These are phyloP conservation scores for Pinus albicaulis DNA, from an alignment of 75 land plant genomes.

Conservation along the genomic window DNA sequence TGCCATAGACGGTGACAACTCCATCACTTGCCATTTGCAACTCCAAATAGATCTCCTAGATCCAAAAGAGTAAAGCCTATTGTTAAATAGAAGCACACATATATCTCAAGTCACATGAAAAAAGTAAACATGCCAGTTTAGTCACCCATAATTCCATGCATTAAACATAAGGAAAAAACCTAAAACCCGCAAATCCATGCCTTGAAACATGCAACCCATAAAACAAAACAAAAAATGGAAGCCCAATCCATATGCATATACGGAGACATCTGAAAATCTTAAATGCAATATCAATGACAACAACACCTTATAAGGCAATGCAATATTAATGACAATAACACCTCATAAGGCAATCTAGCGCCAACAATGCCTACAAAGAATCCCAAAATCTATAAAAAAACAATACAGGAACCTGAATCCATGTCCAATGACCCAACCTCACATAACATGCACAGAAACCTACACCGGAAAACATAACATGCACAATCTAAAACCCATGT, in stretches of 20 bases:
- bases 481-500: background rate
- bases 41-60: background rate
- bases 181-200: too few relatives aligned
- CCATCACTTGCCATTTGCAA: slow-evolving; percentile 55
- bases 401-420: background rate
- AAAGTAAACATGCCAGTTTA: too few relatives aligned
- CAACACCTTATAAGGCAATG: background rate
- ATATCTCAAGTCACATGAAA: too few relatives aligned
- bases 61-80: background rate
- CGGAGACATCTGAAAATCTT: background rate
- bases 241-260: background rate
- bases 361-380: background rate
- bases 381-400: background rate
- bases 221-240: background rate
- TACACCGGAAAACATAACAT: too few relatives aligned
- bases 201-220: background rate
- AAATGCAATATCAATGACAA: background rate
- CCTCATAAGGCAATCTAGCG: background rate
- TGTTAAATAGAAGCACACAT: too few relatives aligned
- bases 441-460: background rate
- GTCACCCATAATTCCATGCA: too few relatives aligned
- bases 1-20: slow-evolving; percentile 69
- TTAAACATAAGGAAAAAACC: too few relatives aligned
- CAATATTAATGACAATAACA: background rate
- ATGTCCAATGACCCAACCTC: background rate